phyloP scores from a whole-genome alignment of 2,329 filamentous ascomycete genomes.

The Corinectria fuckeliana region DNA sequence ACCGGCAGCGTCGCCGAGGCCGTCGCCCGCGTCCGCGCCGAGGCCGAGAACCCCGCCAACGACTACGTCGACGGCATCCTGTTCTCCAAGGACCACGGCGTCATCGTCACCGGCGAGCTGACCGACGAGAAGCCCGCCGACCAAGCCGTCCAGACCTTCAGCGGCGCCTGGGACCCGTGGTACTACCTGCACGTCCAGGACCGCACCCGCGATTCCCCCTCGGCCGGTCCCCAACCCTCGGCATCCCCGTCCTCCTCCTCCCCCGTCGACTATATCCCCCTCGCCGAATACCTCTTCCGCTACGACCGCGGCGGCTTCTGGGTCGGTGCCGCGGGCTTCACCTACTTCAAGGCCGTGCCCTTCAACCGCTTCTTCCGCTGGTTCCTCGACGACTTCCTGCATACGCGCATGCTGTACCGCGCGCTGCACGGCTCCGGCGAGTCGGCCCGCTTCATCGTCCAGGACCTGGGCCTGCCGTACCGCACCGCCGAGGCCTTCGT shows the following conservation, averaged over 20 bases:
- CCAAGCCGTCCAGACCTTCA: slow-evolving; percentile 49
- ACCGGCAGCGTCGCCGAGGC: slow-evolving; percentile 51
- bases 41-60: not conserved
- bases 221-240: not conserved
- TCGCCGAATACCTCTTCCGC: slow-evolving; percentile 62
- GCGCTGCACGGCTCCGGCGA: slow-evolving; percentile 65
- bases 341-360: slow-evolving; percentile 54
- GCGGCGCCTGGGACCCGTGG: slow-evolving; percentile 64
- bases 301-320: slow-evolving; percentile 72
- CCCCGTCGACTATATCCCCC: slow-evolving; percentile 31
- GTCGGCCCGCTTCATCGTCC: slow-evolving; percentile 63
- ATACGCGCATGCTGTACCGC: slow-evolving; percentile 67
- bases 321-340: slow-evolving; percentile 65
- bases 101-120: slow-evolving; percentile 61
- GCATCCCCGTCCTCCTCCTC: not conserved
- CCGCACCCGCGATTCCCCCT: not conserved
- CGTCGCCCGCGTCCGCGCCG: slow-evolving; percentile 47
- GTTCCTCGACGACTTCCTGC: slow-evolving; percentile 65
- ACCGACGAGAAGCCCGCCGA: slow-evolving; percentile 21
- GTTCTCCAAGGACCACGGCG: slow-evolving; percentile 54
- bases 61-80: slow-evolving; percentile 71
- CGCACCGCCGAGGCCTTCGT: slow-evolving; percentile 46
- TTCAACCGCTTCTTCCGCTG: slow-evolving; percentile 66
- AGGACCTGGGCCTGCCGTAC: slow-evolving; percentile 67
- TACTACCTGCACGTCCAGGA: slow-evolving; percentile 67